Base-by-base conservation (phyloP, 768 basidiomycete species). In the Leccinum incarnatum region DNA sequence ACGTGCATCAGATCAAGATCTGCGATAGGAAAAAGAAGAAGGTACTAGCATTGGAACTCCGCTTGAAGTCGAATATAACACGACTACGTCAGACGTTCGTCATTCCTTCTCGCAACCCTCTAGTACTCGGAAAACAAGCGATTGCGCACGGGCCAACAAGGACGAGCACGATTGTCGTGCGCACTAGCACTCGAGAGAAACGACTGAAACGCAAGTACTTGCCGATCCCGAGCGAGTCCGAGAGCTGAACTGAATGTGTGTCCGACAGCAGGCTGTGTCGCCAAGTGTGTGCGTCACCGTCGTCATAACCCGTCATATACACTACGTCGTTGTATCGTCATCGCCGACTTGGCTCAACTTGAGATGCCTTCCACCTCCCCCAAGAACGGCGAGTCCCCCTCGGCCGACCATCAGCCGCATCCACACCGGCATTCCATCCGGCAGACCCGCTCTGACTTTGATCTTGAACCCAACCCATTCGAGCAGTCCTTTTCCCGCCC, bases 381-480 rank as follows among this genome's bases (percentile, higher is more conserved):
- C 7, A 73, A 63, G 58, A 66, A 66, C n/a, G 79, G 74, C 57
- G 79, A 79, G 42, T 72, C 75, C 7, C 64, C 71, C 23, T 60
- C 56, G 21, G 59, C 63, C 65, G 62, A 63, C 2, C 61, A 66
- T 0, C 63, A 58, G 0, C 62, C 34, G 0, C 62, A 57, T 4
- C 50, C 52, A 0, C 69, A 49, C 5, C 70, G 70, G 32, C 69
- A 67, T 0, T 60, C 65, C 17, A 30, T 56, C 21, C 76, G 79
- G 36, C 81, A 83, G 71, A 83, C 78, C 25, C 80, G 85, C 68
- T 82, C 81, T 15, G 87, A 88, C 68, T 87, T 90, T 72, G 79
- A 82, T 71, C 81, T 90, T 36, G 94, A 96, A 68, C 90, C 89
- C 1, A 96, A 96, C 70, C 94, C 95, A 0, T 97, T 97, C 69